Evolutionary conservation across 768 basidiomycete genomes (phyloP).

Genomic region (Boletus rubropictus): DNA sequence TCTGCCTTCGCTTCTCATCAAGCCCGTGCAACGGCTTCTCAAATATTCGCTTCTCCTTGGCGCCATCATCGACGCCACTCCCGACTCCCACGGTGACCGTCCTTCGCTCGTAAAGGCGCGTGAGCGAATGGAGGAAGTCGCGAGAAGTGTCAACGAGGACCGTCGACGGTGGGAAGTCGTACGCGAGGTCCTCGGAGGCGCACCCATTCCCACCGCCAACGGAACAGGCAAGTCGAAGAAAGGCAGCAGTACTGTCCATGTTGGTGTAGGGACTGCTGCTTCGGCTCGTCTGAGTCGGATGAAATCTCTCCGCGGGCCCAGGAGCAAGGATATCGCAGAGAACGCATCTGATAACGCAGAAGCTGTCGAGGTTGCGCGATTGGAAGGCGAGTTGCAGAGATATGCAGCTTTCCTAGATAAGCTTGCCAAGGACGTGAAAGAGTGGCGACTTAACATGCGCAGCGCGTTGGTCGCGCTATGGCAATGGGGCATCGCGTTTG

Average conservation of each 20-base stretch:
- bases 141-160: slow-evolving; percentile 73
- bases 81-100: slow-evolving; percentile 62
- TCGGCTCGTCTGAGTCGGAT: slow-evolving; percentile 57
- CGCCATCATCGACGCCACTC: slow-evolving; percentile 71
- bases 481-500: slow-evolving; percentile 62
- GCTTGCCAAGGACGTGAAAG: slow-evolving; percentile 56
- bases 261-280: slow-evolving; percentile 43
- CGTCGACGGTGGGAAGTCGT: slow-evolving; percentile 73
- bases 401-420: slow-evolving; percentile 54
- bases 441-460: slow-evolving; percentile 55
- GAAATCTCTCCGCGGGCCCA: slow-evolving; percentile 42
- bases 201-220: slow-evolving; percentile 32
- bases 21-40: slow-evolving; percentile 92
- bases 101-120: slow-evolving; percentile 25
- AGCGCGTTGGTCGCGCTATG: slow-evolving; percentile 46
- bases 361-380: slow-evolving; percentile 45
- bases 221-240: slow-evolving; percentile 36
- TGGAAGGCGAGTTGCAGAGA: slow-evolving; percentile 52
- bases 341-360: slow-evolving; percentile 34
- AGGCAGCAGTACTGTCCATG: slow-evolving; percentile 36
- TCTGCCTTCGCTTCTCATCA: slow-evolving; percentile 88
- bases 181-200: slow-evolving; percentile 57
- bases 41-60: slow-evolving; percentile 87
- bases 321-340: slow-evolving; percentile 28
- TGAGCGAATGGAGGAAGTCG: slow-evolving; percentile 61